Conservation (phyloP, 352 stramenopile species). For the Blastocystis sp. region DNA sequence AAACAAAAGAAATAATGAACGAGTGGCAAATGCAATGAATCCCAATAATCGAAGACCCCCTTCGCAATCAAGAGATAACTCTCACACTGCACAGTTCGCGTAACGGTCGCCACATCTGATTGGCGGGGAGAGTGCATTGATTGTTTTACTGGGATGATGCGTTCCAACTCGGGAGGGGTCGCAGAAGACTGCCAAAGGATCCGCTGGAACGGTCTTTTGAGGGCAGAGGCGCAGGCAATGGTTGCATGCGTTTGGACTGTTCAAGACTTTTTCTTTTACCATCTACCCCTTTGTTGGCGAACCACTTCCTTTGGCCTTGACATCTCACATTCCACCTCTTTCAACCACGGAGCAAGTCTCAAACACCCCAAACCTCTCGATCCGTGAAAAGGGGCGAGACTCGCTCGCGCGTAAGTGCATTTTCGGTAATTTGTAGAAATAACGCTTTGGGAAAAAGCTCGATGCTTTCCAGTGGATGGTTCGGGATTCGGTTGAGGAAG, state of each 20-base stretch:
- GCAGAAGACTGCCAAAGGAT: no score
- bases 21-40: neutral
- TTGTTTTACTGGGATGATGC: no score
- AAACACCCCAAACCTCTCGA: neutral
- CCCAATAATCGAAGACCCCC: neutral
- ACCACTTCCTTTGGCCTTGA: no score
- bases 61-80: neutral
- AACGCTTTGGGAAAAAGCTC: neutral
- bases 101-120: conserved; percentile 34
- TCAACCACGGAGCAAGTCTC: neutral
- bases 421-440: neutral
- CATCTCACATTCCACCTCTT: neutral
- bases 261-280: conserved; percentile 49
- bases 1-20: conserved; percentile 36
- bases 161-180: no score
- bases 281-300: no score
- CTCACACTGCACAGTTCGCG: neutral
- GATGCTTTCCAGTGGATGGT: neutral
- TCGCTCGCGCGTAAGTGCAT: neutral
- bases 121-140: no score
- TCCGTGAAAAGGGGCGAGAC: neutral
- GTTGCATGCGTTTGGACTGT: neutral
- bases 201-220: no score
- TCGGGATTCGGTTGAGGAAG: neutral
- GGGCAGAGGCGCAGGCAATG: no score